Base-by-base conservation (phyloP, 768 basidiomycete genomes). In the Mycena filopes region DNA sequence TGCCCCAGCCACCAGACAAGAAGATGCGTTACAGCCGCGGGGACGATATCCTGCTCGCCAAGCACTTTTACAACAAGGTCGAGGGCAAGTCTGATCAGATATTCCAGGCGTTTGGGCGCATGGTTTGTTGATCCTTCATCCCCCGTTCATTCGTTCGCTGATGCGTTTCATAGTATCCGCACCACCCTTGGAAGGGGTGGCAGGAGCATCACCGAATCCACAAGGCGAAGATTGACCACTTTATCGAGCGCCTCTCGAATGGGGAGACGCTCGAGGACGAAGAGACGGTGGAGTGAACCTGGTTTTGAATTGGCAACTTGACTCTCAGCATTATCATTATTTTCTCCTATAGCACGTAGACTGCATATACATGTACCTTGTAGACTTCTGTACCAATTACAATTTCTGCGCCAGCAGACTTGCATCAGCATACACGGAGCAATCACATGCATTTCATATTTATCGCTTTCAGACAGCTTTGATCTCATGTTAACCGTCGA, bases 111-210 rank as follows among this genome's bases (percentile, higher is more conserved):
- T 95, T 95, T 75, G 94, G 87, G 15, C 83, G 89, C 60, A 61
- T 81, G 79, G 93, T 94, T 68, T 65, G 87, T 74, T 55, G 41
- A 53, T 66, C 55, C 25, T 59, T 20, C 48, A 10, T 63, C 10
- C 11, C 23, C 13, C 25, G 21, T 25, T 13, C 18, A 25, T 46
- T 48, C 48, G 46, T 56, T 63, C 29, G 41, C 11, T 46, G 55
- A 57, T 55, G n/a, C 18, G 21, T 54, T 25, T 36, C 66, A 20
- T 71, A 95, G 93, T 84, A 94, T 75, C 87, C 93, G 2, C 92
- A 94, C 73, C 94, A 95, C 79, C 94, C 94, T 3, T 95, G 94
- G 94, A 95, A 95, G 75, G 94, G 94, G 16, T 95, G 94, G 94
- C 94, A 95, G 75, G 94, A 95, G 71, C 94, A 95, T 74, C 90